Evolutionary conservation across 208 protist species (phyloP).

Genomic region (Trypanosoma melophagium): DNA sequence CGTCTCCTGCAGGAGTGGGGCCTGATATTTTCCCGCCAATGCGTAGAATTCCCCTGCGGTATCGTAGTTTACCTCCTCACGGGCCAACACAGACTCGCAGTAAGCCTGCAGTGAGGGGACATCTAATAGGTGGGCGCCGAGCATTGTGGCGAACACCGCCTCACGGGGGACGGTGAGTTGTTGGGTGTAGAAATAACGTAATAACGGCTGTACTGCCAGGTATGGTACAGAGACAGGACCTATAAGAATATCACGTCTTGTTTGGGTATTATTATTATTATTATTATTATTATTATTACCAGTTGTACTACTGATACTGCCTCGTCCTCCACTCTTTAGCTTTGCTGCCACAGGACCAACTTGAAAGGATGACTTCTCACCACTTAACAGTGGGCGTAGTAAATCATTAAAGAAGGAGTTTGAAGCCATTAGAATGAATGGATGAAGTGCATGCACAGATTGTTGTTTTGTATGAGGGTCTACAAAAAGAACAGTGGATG

Average conservation of each 20-base stretch:
- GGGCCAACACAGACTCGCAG: slow-evolving; percentile 73
- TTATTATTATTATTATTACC: no score
- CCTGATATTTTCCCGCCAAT: slow-evolving; percentile 62
- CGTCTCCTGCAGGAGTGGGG: slow-evolving; percentile 74
- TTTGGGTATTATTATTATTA: no score
- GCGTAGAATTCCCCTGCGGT: slow-evolving; percentile 75
- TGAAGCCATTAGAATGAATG: slow-evolving; percentile 55
- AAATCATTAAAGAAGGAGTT: slow-evolving; percentile 75
- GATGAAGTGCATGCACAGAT: slow-evolving; percentile 55
- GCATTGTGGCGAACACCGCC: slow-evolving; percentile 58
- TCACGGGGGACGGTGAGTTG: slow-evolving; percentile 48
- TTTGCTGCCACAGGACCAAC: slow-evolving; percentile 67
- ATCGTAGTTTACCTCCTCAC: slow-evolving; percentile 81
- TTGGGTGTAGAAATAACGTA: slow-evolving; percentile 78
- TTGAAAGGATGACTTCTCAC: slow-evolving; percentile 41
- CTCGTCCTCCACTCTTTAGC: slow-evolving; percentile 18
- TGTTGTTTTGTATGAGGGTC: slow-evolving; percentile 80
- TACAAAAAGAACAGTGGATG: slow-evolving; percentile 73
- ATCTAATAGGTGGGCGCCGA: slow-evolving; percentile 62
- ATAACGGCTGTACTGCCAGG: slow-evolving; percentile 54
- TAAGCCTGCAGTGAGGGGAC: slow-evolving; percentile 62
- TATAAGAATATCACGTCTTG: slow-evolving; percentile 64
- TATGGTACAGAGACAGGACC: slow-evolving; percentile 70
- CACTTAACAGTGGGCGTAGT: slow-evolving; percentile 61
- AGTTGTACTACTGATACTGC: no score